Evolutionary conservation across 108 stramenopile species (phyloP).

Genomic region (Pelagomonas calceolata): DNA sequence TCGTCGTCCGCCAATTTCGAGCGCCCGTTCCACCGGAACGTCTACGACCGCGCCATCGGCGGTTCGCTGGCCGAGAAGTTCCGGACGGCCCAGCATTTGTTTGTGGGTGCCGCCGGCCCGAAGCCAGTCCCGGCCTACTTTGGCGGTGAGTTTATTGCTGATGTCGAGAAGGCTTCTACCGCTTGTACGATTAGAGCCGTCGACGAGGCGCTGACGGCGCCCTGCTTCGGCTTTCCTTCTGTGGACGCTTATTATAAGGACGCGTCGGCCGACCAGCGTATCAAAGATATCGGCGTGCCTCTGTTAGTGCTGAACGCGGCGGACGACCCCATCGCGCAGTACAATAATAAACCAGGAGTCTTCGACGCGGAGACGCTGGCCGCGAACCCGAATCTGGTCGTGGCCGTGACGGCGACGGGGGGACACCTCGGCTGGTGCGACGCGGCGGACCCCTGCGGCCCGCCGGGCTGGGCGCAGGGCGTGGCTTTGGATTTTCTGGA

Average conservation of each 20-base stretch:
- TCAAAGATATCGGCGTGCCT: neutral
- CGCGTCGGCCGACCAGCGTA: neutral
- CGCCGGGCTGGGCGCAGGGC: neutral
- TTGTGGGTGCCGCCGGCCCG: neutral
- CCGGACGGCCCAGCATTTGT: neutral
- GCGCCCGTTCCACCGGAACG: neutral
- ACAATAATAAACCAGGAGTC: too few relatives aligned
- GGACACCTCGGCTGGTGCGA: neutral
- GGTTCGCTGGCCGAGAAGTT: neutral
- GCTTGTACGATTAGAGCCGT: neutral
- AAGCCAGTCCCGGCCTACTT: neutral
- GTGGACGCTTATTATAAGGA: neutral
- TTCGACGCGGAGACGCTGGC: neutral
- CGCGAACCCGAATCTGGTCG: neutral
- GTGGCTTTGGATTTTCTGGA: neutral
- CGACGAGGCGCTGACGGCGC: neutral
- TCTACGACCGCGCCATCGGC: neutral
- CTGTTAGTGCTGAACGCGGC: neutral
- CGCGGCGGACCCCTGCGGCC: neutral
- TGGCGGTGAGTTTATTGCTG: neutral
- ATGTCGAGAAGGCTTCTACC: neutral
- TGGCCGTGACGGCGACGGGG: neutral
- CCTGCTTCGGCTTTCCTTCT: neutral
- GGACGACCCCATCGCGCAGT: neutral
- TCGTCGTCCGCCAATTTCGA: neutral